Base-by-base conservation (phyloP, 257 asterid species). In the Solanum etuberosum region DNA sequence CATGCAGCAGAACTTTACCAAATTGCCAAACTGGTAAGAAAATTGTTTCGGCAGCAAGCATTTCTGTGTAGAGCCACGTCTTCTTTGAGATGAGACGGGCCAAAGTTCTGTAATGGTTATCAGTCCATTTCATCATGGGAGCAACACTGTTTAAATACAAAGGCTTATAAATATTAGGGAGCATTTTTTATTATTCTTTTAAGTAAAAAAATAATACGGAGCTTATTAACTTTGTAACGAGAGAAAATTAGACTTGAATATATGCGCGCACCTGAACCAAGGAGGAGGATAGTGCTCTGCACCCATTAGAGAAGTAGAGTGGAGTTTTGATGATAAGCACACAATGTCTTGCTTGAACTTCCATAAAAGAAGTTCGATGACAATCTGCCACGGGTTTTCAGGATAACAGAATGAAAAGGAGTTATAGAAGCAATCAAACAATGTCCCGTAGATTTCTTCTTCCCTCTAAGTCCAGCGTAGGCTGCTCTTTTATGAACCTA, bases 31-130 rank as follows among this genome's bases (percentile, higher is more conserved):
- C 91, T 95, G 98, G 90, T 83, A 91, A 6, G 9, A 94, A 95
- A 88, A 94, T 95, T 87, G 99, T 95, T 89, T 97, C 96, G n/a
- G 99, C 99, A 88, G 99, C 97, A 91, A 95, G 90, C 99, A 97
- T 97, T 93, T 97, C 98, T 3, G 98, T 93, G 88, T 95, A 97
- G 77, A 95, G 92, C 98, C 98, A 94, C 84, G 97, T 95, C 88
- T 90, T 94, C 89, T 94, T 95, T 21, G 98, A 88, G 86, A 97
- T 91, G 89, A 97, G 89, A 43, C 97, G 97, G 77, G 98, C 98
- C 94, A 97, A 88, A 89, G 99, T 95, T 88, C 99, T 94, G 87
- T 86, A 97, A 86, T 95, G 94, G 90, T 92, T 97, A 92, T 97
- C 95, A 5, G 99, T 95, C 93, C 89, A 94, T 2, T 97, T 98